Conservation (phyloP, 1,284 basidiomycete genomes). For the Earliella scabrosa region DNA sequence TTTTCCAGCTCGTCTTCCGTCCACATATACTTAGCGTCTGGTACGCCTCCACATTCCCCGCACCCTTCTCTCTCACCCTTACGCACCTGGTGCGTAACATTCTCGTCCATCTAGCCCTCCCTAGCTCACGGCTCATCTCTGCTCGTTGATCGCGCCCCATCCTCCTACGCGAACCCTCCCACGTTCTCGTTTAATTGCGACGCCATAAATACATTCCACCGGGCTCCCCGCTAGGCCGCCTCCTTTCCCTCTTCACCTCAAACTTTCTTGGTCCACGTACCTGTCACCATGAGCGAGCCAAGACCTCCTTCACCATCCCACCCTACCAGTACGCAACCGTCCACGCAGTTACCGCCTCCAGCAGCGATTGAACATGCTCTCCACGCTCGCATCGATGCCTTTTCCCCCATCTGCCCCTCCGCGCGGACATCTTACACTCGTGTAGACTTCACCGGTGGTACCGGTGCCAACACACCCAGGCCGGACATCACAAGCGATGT, state of each 20-base stretch:
- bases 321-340: neutral
- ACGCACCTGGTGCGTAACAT: neutral
- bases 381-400: slow-evolving; percentile 25
- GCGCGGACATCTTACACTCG: slow-evolving; percentile 44
- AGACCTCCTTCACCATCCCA: slow-evolving; percentile 9
- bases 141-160: slow-evolving; percentile 20
- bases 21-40: slow-evolving; percentile 10
- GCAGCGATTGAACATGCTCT: slow-evolving; percentile 21
- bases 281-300: slow-evolving; percentile 15
- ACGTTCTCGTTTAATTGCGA: slow-evolving; percentile 23
- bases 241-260: slow-evolving; percentile 6
- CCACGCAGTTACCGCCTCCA: slow-evolving; percentile 7
- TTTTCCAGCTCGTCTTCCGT: slow-evolving; percentile 6
- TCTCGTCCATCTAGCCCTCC: neutral
- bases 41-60: neutral
- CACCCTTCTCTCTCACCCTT: neutral
- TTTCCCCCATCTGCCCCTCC: slow-evolving; percentile 37
- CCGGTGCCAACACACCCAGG: slow-evolving; percentile 22
- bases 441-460: slow-evolving; percentile 34
- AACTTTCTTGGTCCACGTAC: neutral
- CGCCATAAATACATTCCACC: slow-evolving; percentile 20
- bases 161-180: slow-evolving; percentile 22
- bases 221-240: neutral
- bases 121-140: neutral
- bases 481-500: slow-evolving; percentile 18